Evolutionary conservation across 352 stramenopile species (phyloP).

Genomic region (Pythium biforme): DNA sequence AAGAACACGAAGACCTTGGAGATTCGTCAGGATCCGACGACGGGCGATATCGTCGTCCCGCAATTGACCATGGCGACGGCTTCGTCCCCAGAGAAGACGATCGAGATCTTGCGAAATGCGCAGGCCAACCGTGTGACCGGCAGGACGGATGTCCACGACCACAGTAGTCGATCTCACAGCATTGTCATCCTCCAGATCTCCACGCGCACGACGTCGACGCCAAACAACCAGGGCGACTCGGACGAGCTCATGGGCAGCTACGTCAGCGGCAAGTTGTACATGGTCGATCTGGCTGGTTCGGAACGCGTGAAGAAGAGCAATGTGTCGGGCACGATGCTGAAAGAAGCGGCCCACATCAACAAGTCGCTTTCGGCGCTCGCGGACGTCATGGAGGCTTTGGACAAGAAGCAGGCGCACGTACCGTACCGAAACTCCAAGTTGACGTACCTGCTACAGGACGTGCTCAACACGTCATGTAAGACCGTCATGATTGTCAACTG

Average conservation of each 20-base stretch:
- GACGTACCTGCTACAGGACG: slow-evolving; percentile 96
- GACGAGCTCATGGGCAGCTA: slow-evolving; percentile 39
- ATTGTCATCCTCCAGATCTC: slow-evolving; percentile 92
- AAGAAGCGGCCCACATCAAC: slow-evolving; percentile 84
- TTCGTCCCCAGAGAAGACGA: slow-evolving; percentile 62
- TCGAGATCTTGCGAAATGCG: slow-evolving; percentile 58
- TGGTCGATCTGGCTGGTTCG: slow-evolving; percentile 92
- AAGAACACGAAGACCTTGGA: slow-evolving; percentile 58
- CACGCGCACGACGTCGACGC: slow-evolving; percentile 29
- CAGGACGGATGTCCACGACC: slow-evolving; percentile 86
- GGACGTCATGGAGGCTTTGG: slow-evolving; percentile 92
- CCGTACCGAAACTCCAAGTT: slow-evolving; percentile 98
- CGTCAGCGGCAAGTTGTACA: slow-evolving; percentile 87
- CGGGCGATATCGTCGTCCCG: slow-evolving; percentile 71
- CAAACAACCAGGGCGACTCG: slow-evolving; percentile 31
- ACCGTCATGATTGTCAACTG: slow-evolving; percentile 95
- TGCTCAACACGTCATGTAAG: slow-evolving; percentile 88
- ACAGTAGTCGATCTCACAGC: slow-evolving; percentile 91
- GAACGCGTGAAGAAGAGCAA: slow-evolving; percentile 92
- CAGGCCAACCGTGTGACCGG: slow-evolving; percentile 82
- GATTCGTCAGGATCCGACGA: slow-evolving; percentile 69
- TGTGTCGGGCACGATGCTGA: slow-evolving; percentile 79
- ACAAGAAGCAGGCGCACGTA: slow-evolving; percentile 91
- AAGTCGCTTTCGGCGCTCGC: slow-evolving; percentile 91
- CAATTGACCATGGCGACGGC: slow-evolving; percentile 73